phyloP scores from a whole-genome alignment of 805 yeast genomes.

The Kodamaea nitidulidarum region DNA sequence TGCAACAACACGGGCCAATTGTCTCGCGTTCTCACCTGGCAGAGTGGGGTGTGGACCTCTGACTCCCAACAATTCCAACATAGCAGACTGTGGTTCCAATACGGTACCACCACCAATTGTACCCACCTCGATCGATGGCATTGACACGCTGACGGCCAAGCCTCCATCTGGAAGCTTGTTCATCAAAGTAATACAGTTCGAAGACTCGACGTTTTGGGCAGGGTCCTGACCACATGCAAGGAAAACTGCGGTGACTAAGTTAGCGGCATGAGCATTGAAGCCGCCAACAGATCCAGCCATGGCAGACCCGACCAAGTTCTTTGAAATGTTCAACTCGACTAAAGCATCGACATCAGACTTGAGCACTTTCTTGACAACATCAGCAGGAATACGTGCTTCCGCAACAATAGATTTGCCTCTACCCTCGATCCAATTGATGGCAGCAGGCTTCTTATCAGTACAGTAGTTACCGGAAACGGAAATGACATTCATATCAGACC shows the following conservation, averaged over 20 bases:
- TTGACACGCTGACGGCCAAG: constrained; percentile 88
- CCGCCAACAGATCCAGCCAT: constrained; percentile 99
- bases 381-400: constrained; percentile 84
- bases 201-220: constrained; percentile 97
- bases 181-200: constrained; percentile 96
- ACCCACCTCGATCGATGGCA: constrained; percentile 99
- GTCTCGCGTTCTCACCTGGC: constrained; percentile 94
- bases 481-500: constrained; percentile 88
- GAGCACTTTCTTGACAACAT: constrained; percentile 73
- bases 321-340: constrained; percentile 82
- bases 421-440: constrained; percentile 98
- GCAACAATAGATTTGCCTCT: constrained; percentile 98
- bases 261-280: constrained; percentile 97
- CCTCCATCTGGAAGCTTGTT: constrained; percentile 70
- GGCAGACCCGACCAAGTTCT: constrained; percentile 93
- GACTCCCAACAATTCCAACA: constrained; percentile 91
- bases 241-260: constrained; percentile 88
- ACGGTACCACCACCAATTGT: constrained; percentile 99
- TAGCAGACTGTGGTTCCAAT: constrained; percentile 93
- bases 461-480: constrained; percentile 97
- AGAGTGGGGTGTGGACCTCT: constrained; percentile 91
- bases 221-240: constrained; percentile 99
- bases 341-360: constrained; percentile 91
- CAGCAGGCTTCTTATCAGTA: constrained; percentile 96
- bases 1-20: constrained; percentile 88